Base-by-base conservation (phyloP, 2,329 filamentous ascomycete species). In the Dactylellina sp. region DNA sequence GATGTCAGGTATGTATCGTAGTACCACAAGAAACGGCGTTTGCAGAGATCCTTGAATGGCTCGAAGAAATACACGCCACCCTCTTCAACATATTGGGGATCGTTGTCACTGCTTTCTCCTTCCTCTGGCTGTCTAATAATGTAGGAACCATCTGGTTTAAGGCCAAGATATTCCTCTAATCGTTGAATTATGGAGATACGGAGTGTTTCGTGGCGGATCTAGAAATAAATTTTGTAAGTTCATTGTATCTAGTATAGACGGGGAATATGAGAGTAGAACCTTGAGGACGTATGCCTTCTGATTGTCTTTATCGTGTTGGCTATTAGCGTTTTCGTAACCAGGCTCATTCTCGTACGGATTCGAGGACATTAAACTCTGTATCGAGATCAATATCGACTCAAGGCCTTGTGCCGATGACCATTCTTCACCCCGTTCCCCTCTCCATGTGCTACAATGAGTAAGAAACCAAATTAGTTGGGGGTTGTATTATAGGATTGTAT, bases 341-440 rank as follows among this genome's bases (percentile, higher is more conserved):
- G 95, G 95, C 80, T 99, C 95, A 78, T 98, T 97, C 80, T 95
- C 92, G 81, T 97, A 98, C 0, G 94, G 95, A 78, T 97, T 97
- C 25, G 88, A 83, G 0, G 93, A 97, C 90, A 99, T 93, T 47
- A 99, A 84, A 80, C 93, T 97, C 81, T 99, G 95, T 66, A 99
- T 97, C 3, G 94, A 98, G 60, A 98, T 87, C 52, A 99, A 82
- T 53, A 98, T 92, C 0, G 94, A 98, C 81, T 98, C 95, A 0
- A 99, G 84, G 5, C 95, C 94, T 81, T 98, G 95, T 0, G 94
- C 95, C 14, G 93, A 93, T 14, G 93, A 97, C 95, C 95, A 99
- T 80, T 97, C 89, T 81, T 98, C 95, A 63, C 93, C 92, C 14
- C 88, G 86, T 79, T 97, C 90, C 25, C 93, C 93, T 55, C 91